Evolutionary conservation across 106 monocot genomes (phyloP).

Genomic region (Dioscorea zingiberensis): DNA sequence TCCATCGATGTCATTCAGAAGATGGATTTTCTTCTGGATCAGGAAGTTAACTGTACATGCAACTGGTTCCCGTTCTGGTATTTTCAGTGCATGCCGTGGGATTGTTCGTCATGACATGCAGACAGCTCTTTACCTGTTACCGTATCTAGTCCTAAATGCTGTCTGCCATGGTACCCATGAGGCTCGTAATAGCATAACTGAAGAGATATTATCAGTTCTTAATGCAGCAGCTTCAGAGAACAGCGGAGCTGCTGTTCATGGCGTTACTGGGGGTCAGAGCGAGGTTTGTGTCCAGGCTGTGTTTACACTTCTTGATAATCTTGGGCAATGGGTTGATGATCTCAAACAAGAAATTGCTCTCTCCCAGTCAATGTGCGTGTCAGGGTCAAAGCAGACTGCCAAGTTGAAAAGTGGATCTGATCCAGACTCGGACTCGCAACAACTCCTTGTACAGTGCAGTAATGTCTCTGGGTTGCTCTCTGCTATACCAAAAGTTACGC

Average conservation of each 20-base stretch:
- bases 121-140: slow-evolving; percentile 83
- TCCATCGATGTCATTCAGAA: slow-evolving; percentile 87
- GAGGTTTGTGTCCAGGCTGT: slow-evolving; percentile 94
- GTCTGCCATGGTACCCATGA: slow-evolving; percentile 84
- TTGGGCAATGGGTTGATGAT: slow-evolving; percentile 99
- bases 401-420: slow-evolving; percentile 29
- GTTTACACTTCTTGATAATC: slow-evolving; percentile 96
- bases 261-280: slow-evolving; percentile 50
- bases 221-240: slow-evolving; percentile 82
- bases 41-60: slow-evolving; percentile 72
- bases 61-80: slow-evolving; percentile 69
- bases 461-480: slow-evolving; percentile 82
- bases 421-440: slow-evolving; percentile 25
- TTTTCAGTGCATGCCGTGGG: slow-evolving; percentile 93
- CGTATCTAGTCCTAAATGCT: slow-evolving; percentile 92
- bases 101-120: slow-evolving; percentile 99
- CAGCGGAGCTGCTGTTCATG: slow-evolving; percentile 47
- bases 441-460: slow-evolving; percentile 60
- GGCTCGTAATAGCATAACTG: slow-evolving; percentile 75
- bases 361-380: slow-evolving; percentile 45
- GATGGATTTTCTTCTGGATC: slow-evolving; percentile 95
- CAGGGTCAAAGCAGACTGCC: slow-evolving; percentile 26
- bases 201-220: slow-evolving; percentile 83
- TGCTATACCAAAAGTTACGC: slow-evolving; percentile 94
- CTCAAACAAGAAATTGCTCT: slow-evolving; percentile 87